phyloP scores from a whole-genome alignment of 192 early-diverging fungal genomes.

The Backusella liffmaniae region DNA sequence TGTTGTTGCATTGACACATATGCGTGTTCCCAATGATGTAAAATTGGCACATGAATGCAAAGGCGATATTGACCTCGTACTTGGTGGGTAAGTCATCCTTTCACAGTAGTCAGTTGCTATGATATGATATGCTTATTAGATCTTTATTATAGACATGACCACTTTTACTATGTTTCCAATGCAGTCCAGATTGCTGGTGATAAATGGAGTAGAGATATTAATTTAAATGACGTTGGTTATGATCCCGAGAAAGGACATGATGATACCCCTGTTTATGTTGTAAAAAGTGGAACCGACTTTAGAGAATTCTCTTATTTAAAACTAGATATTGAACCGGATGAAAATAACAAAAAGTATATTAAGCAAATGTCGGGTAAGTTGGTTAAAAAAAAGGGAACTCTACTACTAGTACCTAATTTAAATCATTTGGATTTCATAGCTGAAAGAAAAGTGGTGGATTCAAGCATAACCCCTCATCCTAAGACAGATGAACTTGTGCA shows the following conservation, averaged over 20 bases:
- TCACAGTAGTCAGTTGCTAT: not conserved
- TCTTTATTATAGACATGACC: conserved; percentile 52
- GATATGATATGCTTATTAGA: not conserved
- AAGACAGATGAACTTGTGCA: conserved; percentile 45
- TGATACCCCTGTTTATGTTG: conserved; percentile 40
- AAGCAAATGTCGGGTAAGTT: conserved; percentile 30
- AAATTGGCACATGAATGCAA: conserved; percentile 47
- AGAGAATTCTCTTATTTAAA: conserved; percentile 57
- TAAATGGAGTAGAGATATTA: conserved; percentile 36
- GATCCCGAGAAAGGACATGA: conserved; percentile 38
- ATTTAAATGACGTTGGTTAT: conserved; percentile 34
- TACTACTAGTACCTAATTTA: not conserved
- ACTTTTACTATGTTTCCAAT: conserved; percentile 64
- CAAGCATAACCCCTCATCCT: conserved; percentile 35
- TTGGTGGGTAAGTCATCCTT: conserved; percentile 50
- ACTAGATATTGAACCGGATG: conserved; percentile 35
- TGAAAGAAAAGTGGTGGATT: conserved; percentile 44
- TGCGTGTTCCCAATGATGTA: conserved; percentile 68
- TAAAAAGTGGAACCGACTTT: conserved; percentile 73
- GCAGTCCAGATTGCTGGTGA: conserved; percentile 41
- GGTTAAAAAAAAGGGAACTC: not conserved
- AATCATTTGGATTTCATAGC: conserved; percentile 17
- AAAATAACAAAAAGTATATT: conserved; percentile 28
- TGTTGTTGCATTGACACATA: conserved; percentile 72
- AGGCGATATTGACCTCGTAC: conserved; percentile 62